Percentiles rank a stretch among this genome's conserved stretches.
These are phyloP conservation scores for Fragaria ananassa DNA, from an alignment of 306 rosid species.

Conservation along the genomic window DNA sequence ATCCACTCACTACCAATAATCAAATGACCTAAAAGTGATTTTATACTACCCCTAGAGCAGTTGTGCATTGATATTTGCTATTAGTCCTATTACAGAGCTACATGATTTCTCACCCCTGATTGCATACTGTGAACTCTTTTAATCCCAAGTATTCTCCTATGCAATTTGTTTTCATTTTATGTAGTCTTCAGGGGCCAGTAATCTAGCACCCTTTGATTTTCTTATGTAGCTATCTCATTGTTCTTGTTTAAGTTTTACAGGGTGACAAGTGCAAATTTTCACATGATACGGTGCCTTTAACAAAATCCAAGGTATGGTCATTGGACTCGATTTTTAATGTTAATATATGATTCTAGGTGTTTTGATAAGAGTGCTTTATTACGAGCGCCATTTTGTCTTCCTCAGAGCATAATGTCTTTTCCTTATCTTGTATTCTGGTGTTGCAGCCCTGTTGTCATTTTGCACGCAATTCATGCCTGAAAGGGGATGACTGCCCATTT, in stretches of 20 bases:
- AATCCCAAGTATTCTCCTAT: slow-evolving; percentile 1
- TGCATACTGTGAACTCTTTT: slow-evolving; percentile 1
- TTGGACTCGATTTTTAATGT: slow-evolving; percentile 10
- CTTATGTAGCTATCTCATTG: slow-evolving; percentile 11
- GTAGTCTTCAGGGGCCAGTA: not conserved
- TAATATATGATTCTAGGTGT: not conserved
- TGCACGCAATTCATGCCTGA: slow-evolving; percentile 77
- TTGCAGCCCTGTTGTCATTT: slow-evolving; percentile 77
- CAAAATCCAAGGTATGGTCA: slow-evolving; percentile 63
- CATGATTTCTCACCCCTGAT: not conserved
- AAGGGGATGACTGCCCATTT: slow-evolving; percentile 84
- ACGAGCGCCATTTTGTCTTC: not conserved
- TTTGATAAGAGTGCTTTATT: not conserved
- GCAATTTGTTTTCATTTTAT: not conserved
- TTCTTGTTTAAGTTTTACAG: slow-evolving; percentile 41
- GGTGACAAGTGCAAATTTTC: slow-evolving; percentile 85
- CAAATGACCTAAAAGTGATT: not conserved
- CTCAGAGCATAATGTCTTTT: not conserved
- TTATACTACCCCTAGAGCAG: not conserved
- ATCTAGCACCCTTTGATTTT: slow-evolving; percentile 12
- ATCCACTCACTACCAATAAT: not conserved
- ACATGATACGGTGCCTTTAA: slow-evolving; percentile 65
- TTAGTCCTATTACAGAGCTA: not conserved
- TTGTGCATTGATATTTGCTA: slow-evolving; percentile 10
- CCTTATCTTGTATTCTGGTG: slow-evolving; percentile 23